These are phyloP conservation scores for Pseudomassariella vexata DNA, from an alignment of 2,329 filamentous ascomycete species.

Conservation along the genomic window DNA sequence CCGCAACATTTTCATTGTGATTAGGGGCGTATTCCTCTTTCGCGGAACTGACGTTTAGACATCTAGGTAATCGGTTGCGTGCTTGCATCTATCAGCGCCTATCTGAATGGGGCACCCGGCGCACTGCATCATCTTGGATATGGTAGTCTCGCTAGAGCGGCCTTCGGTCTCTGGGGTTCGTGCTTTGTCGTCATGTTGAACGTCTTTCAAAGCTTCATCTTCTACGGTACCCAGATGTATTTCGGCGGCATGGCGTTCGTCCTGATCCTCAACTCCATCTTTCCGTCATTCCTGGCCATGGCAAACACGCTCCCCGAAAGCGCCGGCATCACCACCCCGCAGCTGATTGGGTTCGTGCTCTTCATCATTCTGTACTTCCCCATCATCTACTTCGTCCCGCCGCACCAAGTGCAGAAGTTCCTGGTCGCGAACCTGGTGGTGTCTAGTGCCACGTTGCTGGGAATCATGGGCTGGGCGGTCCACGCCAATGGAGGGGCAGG, in stretches of 20 bases:
- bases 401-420: constrained; percentile 9
- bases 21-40: no score
- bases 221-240: constrained; percentile 12
- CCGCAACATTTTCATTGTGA: not conserved
- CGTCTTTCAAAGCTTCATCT: constrained; percentile 10
- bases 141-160: constrained; percentile 9
- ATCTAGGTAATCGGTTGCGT: constrained; percentile 9
- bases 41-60: no score
- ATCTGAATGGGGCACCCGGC: constrained; percentile 10
- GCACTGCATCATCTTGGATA: constrained; percentile 11
- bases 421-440: constrained; percentile 7
- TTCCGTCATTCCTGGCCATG: constrained; percentile 8
- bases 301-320: constrained; percentile 10
- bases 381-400: constrained; percentile 9
- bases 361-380: constrained; percentile 10
- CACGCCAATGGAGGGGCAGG: constrained; percentile 8
- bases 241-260: constrained; percentile 12
- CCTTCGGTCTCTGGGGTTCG: constrained; percentile 11
- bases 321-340: constrained; percentile 22
- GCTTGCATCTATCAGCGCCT: constrained; percentile 9
- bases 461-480: constrained; percentile 10
- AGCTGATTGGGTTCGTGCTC: constrained; percentile 18
- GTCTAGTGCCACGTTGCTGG: constrained; percentile 9
- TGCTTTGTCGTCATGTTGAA: constrained; percentile 11
- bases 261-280: constrained; percentile 10